Conservation (phyloP, 148 eudicot genomes). For the Camellia lanceoleosa region DNA sequence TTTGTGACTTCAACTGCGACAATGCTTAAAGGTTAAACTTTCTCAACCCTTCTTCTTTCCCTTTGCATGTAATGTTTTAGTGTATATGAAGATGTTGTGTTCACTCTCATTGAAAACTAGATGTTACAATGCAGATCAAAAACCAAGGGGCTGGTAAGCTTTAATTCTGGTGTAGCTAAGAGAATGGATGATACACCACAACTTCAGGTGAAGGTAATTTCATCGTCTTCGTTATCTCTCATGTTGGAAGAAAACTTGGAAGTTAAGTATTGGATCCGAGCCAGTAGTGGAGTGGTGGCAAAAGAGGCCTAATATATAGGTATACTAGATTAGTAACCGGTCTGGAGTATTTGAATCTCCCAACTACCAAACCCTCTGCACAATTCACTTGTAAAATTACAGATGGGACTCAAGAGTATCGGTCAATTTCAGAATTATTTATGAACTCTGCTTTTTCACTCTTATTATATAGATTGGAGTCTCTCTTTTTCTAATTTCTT, state of each 20-base stretch:
- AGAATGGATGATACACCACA: neutral
- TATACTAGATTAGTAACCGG: too few relatives aligned
- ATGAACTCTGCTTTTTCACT: too few relatives aligned
- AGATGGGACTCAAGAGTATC: neutral
- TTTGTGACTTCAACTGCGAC: neutral
- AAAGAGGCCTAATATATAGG: neutral
- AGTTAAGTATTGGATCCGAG: neutral
- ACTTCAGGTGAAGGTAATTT: neutral
- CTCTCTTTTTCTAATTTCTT: too few relatives aligned
- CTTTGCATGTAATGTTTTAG: neutral
- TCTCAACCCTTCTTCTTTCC: neutral
- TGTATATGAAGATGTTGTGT: neutral
- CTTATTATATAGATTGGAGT: too few relatives aligned
- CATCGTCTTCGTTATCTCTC: neutral
- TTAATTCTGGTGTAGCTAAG: neutral
- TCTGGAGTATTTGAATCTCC: neutral
- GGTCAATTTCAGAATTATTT: too few relatives aligned
- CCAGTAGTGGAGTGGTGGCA: neutral
- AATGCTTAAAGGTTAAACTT: neutral
- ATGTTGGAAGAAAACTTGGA: neutral
- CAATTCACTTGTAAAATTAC: neutral
- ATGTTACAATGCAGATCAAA: neutral
- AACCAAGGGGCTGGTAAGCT: neutral
- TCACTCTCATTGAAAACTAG: neutral
- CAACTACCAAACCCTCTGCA: neutral